phyloP scores from a whole-genome alignment of 2,329 filamentous ascomycete genomes.

The Cryphonectria radicalis region DNA sequence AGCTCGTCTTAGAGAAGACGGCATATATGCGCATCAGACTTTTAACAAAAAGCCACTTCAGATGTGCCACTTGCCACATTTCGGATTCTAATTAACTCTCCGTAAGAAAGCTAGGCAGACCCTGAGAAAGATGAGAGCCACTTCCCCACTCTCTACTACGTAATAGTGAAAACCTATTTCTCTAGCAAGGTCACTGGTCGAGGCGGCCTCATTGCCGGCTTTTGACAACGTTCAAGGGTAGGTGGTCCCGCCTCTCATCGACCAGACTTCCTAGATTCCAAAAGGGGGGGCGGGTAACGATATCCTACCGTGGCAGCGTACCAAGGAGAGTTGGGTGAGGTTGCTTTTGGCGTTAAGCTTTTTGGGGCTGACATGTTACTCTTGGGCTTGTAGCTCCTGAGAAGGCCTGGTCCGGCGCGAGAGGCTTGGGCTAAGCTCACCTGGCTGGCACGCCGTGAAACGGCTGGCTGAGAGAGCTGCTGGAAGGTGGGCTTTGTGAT shows the following conservation, averaged over 20 bases:
- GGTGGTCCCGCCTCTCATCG: neutral
- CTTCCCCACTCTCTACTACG: neutral
- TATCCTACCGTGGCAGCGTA: neutral
- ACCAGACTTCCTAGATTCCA: neutral
- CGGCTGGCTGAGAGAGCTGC: constrained; percentile 13
- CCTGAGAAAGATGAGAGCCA: neutral
- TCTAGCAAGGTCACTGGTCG: neutral
- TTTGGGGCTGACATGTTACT: neutral
- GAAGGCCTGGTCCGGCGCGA: constrained; percentile 1
- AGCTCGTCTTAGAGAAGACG: neutral
- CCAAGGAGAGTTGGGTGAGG: neutral
- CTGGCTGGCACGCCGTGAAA: constrained; percentile 1
- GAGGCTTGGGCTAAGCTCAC: constrained; percentile 11
- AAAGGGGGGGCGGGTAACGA: neutral
- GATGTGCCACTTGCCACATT: neutral
- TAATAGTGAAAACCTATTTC: neutral
- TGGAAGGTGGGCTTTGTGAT: neutral
- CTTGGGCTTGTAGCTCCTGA: neutral
- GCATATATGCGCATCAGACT: neutral
- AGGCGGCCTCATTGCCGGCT: neutral
- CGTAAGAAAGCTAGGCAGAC: neutral
- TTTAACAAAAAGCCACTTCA: neutral
- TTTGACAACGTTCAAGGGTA: neutral
- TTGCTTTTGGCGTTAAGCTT: constrained; percentile 9
- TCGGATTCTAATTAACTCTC: neutral